A percentile compares a stretch with the other conserved stretches of the same genome.
These are phyloP conservation scores for Kingdonia uniflora DNA, from an alignment of 164 flowering plant species.

Conservation along the genomic window DNA sequence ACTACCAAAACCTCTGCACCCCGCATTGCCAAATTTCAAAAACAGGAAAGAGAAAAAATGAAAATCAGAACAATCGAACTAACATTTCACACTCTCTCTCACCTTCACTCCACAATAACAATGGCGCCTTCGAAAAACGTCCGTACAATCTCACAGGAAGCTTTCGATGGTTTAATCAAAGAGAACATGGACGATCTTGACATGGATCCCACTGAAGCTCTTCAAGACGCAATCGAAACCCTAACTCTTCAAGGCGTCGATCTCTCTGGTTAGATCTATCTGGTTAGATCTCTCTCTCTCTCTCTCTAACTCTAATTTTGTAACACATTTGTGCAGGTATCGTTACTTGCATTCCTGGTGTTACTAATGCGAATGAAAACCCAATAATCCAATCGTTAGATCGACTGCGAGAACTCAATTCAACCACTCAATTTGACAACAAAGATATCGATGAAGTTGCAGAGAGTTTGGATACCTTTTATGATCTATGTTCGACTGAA, in stretches of 20 bases:
- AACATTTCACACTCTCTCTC: too few species aligned
- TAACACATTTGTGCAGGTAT: constrained; percentile 34
- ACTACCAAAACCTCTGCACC: too few species aligned
- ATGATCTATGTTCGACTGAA: constrained; percentile 34
- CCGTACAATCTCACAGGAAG: constrained; percentile 67
- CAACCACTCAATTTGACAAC: constrained; percentile 6
- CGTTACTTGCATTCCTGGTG: constrained; percentile 64
- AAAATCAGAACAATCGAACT: too few species aligned
- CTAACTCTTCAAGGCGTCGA: constrained; percentile 92
- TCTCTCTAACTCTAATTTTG: neutral
- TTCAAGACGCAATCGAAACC: constrained; percentile 82
- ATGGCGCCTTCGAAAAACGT: constrained; percentile 19
- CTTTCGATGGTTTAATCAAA: constrained; percentile 73
- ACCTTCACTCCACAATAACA: too few species aligned
- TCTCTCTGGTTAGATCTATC: constrained; percentile 49
- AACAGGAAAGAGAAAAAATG: too few species aligned
- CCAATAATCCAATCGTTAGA: constrained; percentile 61
- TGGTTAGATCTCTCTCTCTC: neutral
- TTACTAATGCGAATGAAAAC: constrained; percentile 36
- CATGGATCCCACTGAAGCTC: constrained; percentile 89
- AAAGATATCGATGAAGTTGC: constrained; percentile 26
- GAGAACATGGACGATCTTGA: constrained; percentile 95
- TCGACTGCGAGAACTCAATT: constrained; percentile 31
- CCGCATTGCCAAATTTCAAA: too few species aligned
- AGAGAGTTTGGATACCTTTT: constrained; percentile 35